Conservation (phyloP, 441 rosid genomes). For the Biscutella laevigata region DNA sequence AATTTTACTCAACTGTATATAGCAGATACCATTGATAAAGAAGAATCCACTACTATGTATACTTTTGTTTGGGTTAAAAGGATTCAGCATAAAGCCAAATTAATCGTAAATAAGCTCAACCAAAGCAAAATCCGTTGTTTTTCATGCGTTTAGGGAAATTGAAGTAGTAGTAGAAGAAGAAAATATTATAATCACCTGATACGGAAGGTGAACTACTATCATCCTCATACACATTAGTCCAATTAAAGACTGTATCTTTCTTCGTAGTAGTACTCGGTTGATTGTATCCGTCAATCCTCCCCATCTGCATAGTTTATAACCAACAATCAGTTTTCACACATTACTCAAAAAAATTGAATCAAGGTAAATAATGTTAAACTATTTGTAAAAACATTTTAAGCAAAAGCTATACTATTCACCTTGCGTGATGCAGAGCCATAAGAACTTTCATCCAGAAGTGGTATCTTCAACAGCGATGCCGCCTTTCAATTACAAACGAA, state of each 20-base stretch:
- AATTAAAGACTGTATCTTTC: conserved; percentile 51
- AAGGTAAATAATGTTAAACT: background rate
- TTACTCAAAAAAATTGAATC: background rate
- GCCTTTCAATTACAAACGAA: conserved; percentile 31
- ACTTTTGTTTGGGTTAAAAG: too few species aligned
- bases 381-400: background rate
- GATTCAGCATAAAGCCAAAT: too few species aligned
- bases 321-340: background rate
- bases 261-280: conserved; percentile 35
- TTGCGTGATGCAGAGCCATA: conserved; percentile 70
- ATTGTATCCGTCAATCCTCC: conserved; percentile 59
- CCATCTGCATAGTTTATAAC: conserved; percentile 45
- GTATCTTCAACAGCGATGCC: conserved; percentile 86
- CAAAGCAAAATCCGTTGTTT: background rate
- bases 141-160: background rate
- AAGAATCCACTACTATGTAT: too few species aligned
- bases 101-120: background rate
- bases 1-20: background rate
- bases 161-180: background rate
- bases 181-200: conserved; percentile 27
- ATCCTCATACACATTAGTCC: conserved; percentile 60
- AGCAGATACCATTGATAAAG: background rate
- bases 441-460: conserved; percentile 69
- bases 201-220: conserved; percentile 25
- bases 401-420: conserved; percentile 30